Base-by-base conservation (phyloP, 768 basidiomycete species). In the Amanita phalloides region DNA sequence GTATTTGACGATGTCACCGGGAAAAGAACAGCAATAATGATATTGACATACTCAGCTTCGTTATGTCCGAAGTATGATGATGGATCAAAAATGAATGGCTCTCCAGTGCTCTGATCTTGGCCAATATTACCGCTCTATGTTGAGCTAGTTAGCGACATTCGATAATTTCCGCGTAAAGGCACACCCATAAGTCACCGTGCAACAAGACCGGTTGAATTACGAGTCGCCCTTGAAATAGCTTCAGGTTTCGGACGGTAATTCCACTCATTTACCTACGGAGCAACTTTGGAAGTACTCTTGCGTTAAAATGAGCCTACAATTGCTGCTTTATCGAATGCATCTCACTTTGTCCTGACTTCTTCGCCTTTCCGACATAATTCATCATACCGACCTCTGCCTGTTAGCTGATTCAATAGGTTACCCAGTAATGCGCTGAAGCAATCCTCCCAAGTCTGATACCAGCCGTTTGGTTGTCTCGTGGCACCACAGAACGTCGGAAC, bases 101-200 rank as follows among this genome's bases (percentile, higher is more conserved):
- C 63, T 4, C 75, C 77, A 5, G 71, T 78, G 21, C 53, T 49
- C 35, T 59, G 61, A 54, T 86, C 81, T 21, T 76, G 69, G 6
- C 88, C 86, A 3, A 73, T 78, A 61, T 89, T 90, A 6, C 87
- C 86, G 53, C 81, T 85, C 87, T 88, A 50, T 51, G 44, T 33
- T 21, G 20, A 9, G 35, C 17, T 37, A 50, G 38, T 11, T 8
- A 36, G 8, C 23, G 26, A 42, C 13, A 26, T 32, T 33, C 33
- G 23, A 9, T 8, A 9, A 23, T 32, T 14, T 11, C 9, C 26
- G 32, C 36, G 13, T 23, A 26, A 32, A 9, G 10, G 9, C 54
- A 77, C 63, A 84, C 86, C 86, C 88, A 90, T 33, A 90, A 71
- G 61, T 90, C 88, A 1, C 88, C 88, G 55, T 90, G 88, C 8